Percentiles rank a stretch among this genome's conserved stretches.
Evolutionary conservation across 257 asterid species (phyloP).

Genomic region (Nicotiana otophora): DNA sequence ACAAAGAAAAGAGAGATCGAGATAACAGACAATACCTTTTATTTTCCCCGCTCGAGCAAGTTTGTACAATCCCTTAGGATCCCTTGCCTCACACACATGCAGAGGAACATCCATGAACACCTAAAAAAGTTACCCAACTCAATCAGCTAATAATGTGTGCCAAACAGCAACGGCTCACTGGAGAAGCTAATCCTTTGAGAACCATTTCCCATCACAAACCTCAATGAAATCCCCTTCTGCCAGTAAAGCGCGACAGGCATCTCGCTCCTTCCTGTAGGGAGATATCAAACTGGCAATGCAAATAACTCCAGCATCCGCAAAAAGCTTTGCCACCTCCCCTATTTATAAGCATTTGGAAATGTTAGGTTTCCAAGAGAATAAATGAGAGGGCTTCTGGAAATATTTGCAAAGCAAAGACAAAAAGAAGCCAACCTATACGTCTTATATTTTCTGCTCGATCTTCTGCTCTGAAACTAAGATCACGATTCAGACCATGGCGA

Average conservation of each 20-base stretch:
- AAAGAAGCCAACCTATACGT: conserved; percentile 66
- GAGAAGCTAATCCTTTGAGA: not conserved
- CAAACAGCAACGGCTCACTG: not conserved
- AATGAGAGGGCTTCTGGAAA: not conserved
- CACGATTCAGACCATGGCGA: conserved; percentile 88
- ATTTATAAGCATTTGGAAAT: not conserved
- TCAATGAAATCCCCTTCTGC: conserved; percentile 88
- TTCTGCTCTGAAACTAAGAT: conserved; percentile 86
- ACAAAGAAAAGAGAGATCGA: not conserved
- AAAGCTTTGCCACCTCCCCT: conserved; percentile 99
- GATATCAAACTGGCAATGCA: conserved; percentile 98
- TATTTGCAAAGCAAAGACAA: not conserved
- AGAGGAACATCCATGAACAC: conserved; percentile 93
- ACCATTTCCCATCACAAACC: conserved; percentile 32
- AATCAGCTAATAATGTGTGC: not conserved
- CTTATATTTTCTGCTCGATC: conserved; percentile 96
- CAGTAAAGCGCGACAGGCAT: conserved; percentile 79
- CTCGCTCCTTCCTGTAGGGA: conserved; percentile 90
- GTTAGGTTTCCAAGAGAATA: not conserved
- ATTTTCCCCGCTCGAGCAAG: conserved; percentile 97
- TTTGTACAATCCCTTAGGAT: conserved; percentile 96
- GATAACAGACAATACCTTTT: conserved; percentile 45
- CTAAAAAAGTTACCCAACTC: conserved; percentile 33
- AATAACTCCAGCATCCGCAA: conserved; percentile 95
- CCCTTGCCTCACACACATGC: conserved; percentile 87